Conservation (phyloP, 768 basidiomycete species). For the Daedaleopsis nitida region DNA sequence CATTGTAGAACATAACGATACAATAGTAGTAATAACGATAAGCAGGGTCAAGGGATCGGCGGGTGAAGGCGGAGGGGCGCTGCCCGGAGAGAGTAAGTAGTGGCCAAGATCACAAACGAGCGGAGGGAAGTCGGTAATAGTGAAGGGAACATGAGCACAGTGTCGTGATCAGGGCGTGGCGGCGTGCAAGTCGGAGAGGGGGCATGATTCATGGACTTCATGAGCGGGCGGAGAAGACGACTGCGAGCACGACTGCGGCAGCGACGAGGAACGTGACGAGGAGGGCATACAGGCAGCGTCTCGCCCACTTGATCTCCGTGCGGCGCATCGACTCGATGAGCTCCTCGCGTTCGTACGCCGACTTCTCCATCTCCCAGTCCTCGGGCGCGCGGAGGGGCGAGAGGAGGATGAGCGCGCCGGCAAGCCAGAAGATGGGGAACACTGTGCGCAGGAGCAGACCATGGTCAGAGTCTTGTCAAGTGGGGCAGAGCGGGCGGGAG, state of each 20-base stretch:
- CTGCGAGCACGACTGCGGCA: conserved; percentile 18
- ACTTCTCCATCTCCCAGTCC: conserved; percentile 39
- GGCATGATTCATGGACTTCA: conserved; percentile 6
- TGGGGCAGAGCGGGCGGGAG: not conserved
- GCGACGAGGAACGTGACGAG: conserved; percentile 21
- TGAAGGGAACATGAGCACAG: no score
- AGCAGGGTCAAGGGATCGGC: no score
- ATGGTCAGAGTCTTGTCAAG: not conserved
- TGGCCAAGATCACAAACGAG: not conserved
- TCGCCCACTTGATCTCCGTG: conserved; percentile 45
- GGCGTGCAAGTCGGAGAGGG: no score
- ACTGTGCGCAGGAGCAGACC: conserved; percentile 30
- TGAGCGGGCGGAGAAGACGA: conserved; percentile 23
- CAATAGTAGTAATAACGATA: no score
- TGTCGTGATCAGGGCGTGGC: no score
- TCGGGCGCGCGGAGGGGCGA: conserved; percentile 42
- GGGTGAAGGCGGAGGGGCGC: no score
- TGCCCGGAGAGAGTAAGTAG: no score
- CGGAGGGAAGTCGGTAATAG: not conserved
- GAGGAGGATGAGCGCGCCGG: conserved; percentile 42
- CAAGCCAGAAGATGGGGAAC: conserved; percentile 52
- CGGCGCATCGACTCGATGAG: conserved; percentile 36
- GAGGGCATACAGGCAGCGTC: conserved; percentile 36
- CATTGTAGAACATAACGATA: no score
- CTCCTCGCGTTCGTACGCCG: conserved; percentile 36